Base-by-base conservation (phyloP, 2,329 filamentous ascomycete genomes). In the Trichoderma sp. region DNA sequence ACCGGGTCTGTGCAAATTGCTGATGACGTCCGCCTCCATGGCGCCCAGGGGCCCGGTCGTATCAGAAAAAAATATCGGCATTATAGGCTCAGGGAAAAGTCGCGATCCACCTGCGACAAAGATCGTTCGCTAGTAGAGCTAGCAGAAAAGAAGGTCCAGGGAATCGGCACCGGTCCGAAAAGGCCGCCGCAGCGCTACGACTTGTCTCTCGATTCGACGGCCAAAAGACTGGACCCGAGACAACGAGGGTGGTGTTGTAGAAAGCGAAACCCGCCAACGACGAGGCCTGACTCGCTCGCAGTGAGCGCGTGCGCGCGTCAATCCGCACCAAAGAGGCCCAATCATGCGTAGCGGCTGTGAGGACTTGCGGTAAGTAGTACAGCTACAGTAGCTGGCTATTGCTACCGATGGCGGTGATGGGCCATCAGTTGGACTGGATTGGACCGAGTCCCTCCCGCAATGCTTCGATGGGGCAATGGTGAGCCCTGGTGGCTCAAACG, bases 1-100 rank as follows among this genome's bases (percentile, higher is more conserved):
- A 30, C 37, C 39, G 63, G 63, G 54, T 51, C 63, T 34, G 54
- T 30, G 63, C 63, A 66, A 66, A 66, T 66, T 66, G 63, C 63
- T 34, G 30, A 66, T 66, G 63, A 66, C 63, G 63, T 66, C 39
- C 34, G 54, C 52, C 37, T 58, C 52, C 16, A 34, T 34, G 21
- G 28, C 2, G 63, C 43, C 63, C 63, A 66, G 63, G 59, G 63
- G 54, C 37, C 61, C 14, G 52, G 34, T 37, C 30, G 51, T 56
- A 65, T 46, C 51, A 49, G 56, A 49, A 58, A 58, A 34, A 34
- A 43, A n/a, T 8, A n/a, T 58, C 56, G 63, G 63, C 63, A 46
- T 66, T 52, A 34, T 18, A 51, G 18, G 7, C n/a, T 49, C 46
- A 49, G 21, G 46, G n/a, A 46, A 55, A 46, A 55, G 37, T 26